These are phyloP conservation scores for Aspergillus pseudotamarii DNA, from an alignment of 2,329 filamentous ascomycete species.

Conservation along the genomic window DNA sequence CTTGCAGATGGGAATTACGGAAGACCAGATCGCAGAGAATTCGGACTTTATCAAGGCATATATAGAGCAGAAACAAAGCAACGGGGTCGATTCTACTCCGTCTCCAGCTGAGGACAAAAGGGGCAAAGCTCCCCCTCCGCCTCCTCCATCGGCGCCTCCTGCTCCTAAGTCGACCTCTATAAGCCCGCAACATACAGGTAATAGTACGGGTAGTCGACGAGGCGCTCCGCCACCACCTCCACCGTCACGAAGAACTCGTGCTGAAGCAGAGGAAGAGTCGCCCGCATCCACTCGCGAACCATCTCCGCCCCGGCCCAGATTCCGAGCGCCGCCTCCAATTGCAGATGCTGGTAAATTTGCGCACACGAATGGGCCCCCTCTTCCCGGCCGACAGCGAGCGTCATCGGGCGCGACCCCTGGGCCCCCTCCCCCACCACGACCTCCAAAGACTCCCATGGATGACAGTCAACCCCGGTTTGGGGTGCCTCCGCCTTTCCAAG, in stretches of 20 bases:
- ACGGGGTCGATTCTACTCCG: slow-evolving; percentile 46
- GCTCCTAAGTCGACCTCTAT: slow-evolving; percentile 48
- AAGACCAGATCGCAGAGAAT: slow-evolving; percentile 68
- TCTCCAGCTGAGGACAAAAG: slow-evolving; percentile 49
- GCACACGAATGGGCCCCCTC: slow-evolving; percentile 52
- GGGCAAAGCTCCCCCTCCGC: slow-evolving; percentile 62
- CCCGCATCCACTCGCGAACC: slow-evolving; percentile 68
- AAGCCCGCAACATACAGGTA: slow-evolving; percentile 65
- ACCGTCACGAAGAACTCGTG: slow-evolving; percentile 49
- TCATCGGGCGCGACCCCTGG: slow-evolving; percentile 56
- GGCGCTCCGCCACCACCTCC: slow-evolving; percentile 65
- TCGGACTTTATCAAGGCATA: slow-evolving; percentile 70
- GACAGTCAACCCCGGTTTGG: slow-evolving; percentile 67
- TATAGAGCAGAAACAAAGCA: slow-evolving; percentile 64
- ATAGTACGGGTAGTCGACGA: slow-evolving; percentile 52
- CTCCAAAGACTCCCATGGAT: slow-evolving; percentile 71
- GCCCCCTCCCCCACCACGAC: slow-evolving; percentile 69
- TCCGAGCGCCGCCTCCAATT: slow-evolving; percentile 83
- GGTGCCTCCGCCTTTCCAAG: slow-evolving; percentile 78
- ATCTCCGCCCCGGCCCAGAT: slow-evolving; percentile 71
- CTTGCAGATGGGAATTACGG: slow-evolving; percentile 66
- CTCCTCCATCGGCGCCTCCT: slow-evolving; percentile 57
- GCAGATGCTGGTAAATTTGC: slow-evolving; percentile 89
- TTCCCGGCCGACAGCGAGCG: slow-evolving; percentile 53
- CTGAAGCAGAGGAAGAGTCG: slow-evolving; percentile 58